Conservation (phyloP, 495 filamentous ascomycete genomes). For the Podospora fimiseda region DNA sequence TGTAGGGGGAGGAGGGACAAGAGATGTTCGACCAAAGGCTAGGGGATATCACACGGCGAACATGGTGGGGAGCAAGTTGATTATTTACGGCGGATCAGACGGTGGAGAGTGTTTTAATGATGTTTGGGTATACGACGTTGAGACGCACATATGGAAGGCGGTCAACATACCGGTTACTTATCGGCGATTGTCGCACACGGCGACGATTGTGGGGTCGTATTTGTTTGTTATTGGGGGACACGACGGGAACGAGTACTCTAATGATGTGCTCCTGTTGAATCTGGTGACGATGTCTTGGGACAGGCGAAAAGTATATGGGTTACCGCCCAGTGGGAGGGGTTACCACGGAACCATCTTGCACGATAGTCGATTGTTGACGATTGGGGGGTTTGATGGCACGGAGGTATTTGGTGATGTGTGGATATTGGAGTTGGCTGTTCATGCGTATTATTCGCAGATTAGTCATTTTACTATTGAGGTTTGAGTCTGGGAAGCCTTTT, state of each 20-base stretch:
- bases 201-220: constrained; percentile 60
- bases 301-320: constrained; percentile 54
- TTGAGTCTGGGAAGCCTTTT: constrained; percentile 29
- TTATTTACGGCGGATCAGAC: constrained; percentile 60
- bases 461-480: constrained; percentile 62
- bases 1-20: constrained; percentile 11
- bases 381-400: constrained; percentile 59
- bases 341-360: constrained; percentile 59
- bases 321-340: constrained; percentile 52
- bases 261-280: constrained; percentile 58
- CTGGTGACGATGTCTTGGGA: constrained; percentile 66
- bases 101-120: constrained; percentile 62
- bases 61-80: constrained; percentile 62
- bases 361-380: constrained; percentile 52
- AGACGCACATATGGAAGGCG: constrained; percentile 46
- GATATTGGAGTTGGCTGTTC: constrained; percentile 57
- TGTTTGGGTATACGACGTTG: constrained; percentile 63
- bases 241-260: constrained; percentile 60
- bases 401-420: constrained; percentile 59
- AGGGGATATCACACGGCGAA: constrained; percentile 63
- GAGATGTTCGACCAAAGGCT: constrained; percentile 46
- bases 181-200: constrained; percentile 55
- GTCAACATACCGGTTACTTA: constrained; percentile 50
- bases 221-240: constrained; percentile 61
- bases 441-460: constrained; percentile 63